These are phyloP conservation scores for Poteriospumella lacustris DNA, from an alignment of 108 stramenopile species.

Conservation along the genomic window DNA sequence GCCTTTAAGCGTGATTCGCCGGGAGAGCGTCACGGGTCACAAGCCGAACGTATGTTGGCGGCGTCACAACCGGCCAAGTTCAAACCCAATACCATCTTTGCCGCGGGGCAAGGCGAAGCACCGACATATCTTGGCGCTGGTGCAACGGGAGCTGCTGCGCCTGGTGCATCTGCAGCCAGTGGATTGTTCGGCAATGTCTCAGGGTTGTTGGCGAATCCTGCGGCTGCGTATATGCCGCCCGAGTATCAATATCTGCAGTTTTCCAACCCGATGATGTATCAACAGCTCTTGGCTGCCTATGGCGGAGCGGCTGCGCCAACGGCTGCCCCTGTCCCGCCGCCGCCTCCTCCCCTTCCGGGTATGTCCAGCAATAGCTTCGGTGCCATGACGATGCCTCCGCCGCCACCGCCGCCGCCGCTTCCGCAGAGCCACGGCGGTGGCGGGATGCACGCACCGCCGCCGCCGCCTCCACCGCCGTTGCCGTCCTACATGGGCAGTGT, in stretches of 20 bases:
- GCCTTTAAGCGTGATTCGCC: constrained; percentile 86
- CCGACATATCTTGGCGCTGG: background rate
- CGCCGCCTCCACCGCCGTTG: background rate
- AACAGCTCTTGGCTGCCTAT: background rate
- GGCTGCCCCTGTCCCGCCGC: too few species aligned
- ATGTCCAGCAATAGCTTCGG: background rate
- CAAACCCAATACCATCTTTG: constrained; percentile 11
- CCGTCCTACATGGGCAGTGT: background rate
- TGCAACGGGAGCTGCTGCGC: background rate
- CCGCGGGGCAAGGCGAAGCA: constrained; percentile 21
- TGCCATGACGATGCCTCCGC: constrained; percentile 15
- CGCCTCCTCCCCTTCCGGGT: too few species aligned
- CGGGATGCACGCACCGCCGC: background rate
- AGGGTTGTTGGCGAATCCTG: too few species aligned
- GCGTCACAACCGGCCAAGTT: constrained; percentile 40
- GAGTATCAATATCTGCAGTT: background rate
- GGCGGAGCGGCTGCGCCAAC: background rate
- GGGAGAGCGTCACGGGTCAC: constrained; percentile 86
- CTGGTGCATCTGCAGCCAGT: background rate
- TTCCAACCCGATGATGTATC: background rate
- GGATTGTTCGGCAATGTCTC: too few species aligned
- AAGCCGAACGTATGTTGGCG: constrained; percentile 94
- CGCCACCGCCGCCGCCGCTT: background rate
- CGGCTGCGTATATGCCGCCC: too few species aligned
- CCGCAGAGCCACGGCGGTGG: background rate